Conservation (phyloP, 1,284 basidiomycete species). For the Sphaerobolus stellatus region DNA sequence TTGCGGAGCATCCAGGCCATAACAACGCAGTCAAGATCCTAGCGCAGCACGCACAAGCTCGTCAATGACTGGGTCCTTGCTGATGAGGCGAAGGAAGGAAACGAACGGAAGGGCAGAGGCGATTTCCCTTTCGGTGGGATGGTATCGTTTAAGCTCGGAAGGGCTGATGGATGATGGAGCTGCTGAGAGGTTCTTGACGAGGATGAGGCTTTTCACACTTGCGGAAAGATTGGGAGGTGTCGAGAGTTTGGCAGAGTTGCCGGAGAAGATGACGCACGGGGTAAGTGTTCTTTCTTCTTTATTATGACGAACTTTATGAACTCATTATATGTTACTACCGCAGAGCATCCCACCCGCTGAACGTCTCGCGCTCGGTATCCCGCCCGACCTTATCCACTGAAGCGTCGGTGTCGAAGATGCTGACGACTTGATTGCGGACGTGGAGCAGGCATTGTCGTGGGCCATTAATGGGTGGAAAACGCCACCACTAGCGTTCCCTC, state of each 20-base stretch:
- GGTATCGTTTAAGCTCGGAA: conserved; percentile 68
- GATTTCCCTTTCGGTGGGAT: conserved; percentile 88
- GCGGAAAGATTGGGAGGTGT: conserved; percentile 93
- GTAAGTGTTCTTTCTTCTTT: conserved; percentile 12
- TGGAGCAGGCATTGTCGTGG: conserved; percentile 77
- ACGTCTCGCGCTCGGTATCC: conserved; percentile 73
- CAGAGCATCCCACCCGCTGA: conserved; percentile 68
- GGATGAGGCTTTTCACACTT: conserved; percentile 73
- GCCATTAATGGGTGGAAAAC: too few relatives aligned
- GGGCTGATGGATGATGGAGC: conserved; percentile 26
- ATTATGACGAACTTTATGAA: not conserved
- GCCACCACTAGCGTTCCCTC: too few relatives aligned
- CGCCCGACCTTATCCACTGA: conserved; percentile 77
- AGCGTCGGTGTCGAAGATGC: conserved; percentile 89
- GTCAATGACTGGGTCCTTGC: too few relatives aligned
- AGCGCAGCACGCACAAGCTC: too few relatives aligned
- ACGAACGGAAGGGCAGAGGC: conserved; percentile 21
- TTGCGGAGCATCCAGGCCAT: conserved; percentile 58
- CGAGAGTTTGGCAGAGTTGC: conserved; percentile 85
- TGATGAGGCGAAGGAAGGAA: too few relatives aligned
- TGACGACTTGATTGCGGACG: conserved; percentile 77
- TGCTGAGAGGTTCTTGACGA: conserved; percentile 71
- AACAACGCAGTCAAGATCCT: too few relatives aligned
- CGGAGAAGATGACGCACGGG: conserved; percentile 84
- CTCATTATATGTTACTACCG: conserved; percentile 15